Evolutionary conservation across 1,284 basidiomycete species (phyloP), one percentile per base, ranked within the genome.

Genomic region (Marasmius fiardii): DNA sequence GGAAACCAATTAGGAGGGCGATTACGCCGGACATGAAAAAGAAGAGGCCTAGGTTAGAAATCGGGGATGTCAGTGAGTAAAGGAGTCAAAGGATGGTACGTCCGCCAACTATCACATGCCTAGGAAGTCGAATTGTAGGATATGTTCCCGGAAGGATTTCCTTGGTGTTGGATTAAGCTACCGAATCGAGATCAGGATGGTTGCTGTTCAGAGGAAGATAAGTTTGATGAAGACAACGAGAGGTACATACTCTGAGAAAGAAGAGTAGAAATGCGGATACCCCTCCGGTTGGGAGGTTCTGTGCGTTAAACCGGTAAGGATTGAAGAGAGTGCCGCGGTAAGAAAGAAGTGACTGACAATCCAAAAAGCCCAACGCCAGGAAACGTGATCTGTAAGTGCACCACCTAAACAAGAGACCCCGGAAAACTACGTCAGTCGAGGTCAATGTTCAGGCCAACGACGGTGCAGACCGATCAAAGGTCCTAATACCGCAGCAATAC

Each of bases 1-100:
- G 80, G 70, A 88, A 85, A 0, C 85, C 86, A 23, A 88, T 72
- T 28, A 88, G 74, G 26, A 88, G 66, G 48, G 80, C 75, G 16
- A 82, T 75, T n/a, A 81, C 77, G 0, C 79, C 79, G 1, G 68
- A 65, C 58, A 87, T 75, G 60, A 88, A 70, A 34, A 85, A 69
- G 28, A 72, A 44, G 1, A 82, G 70, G 3, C 83, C 83, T n/a
- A n/a, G n/a, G n/a, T n/a, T n/a, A n/a, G n/a, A n/a, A n/a, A n/a
- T n/a, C n/a, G n/a, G n/a, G n/a, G n/a, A n/a, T n/a, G n/a, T n/a
- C n/a, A n/a, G n/a, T n/a, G n/a, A n/a, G n/a, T n/a, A n/a, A n/a
- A n/a, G n/a, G n/a, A n/a, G n/a, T n/a, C n/a, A n/a, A n/a, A n/a
- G n/a, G n/a, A n/a, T n/a, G n/a, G n/a, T n/a, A n/a, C n/a, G n/a